Conservation (phyloP, 495 filamentous ascomycete genomes). For the Cercophora newfieldiana region DNA sequence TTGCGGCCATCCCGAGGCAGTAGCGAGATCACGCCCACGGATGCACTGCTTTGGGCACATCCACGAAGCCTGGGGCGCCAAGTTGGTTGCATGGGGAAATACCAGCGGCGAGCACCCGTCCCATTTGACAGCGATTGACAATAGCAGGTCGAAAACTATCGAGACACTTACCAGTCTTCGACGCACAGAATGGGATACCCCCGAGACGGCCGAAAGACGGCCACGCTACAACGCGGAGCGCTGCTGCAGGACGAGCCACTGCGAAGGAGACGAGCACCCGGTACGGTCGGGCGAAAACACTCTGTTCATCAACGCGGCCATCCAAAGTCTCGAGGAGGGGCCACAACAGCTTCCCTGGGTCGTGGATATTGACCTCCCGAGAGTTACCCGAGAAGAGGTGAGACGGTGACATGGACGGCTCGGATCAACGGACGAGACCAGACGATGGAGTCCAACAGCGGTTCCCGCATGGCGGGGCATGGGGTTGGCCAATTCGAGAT, state of each 20-base stretch:
- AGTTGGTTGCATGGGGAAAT: slow-evolving; percentile 54
- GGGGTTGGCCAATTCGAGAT: background rate
- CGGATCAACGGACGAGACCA: slow-evolving; percentile 15
- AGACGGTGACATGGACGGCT: background rate
- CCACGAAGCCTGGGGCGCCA: slow-evolving; percentile 70
- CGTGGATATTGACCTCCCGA: slow-evolving; percentile 12
- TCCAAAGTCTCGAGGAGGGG: slow-evolving; percentile 45
- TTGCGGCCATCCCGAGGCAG: slow-evolving; percentile 45
- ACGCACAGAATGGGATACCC: slow-evolving; percentile 11
- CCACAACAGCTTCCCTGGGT: slow-evolving; percentile 53
- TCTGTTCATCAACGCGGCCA: slow-evolving; percentile 70
- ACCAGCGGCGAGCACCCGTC: slow-evolving; percentile 33
- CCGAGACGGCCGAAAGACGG: slow-evolving; percentile 13
- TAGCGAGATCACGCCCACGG: slow-evolving; percentile 52
- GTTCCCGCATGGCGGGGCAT: background rate
- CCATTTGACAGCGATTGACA: slow-evolving; percentile 41
- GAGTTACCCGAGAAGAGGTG: background rate
- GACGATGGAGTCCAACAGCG: background rate
- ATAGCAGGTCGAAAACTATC: slow-evolving; percentile 41
- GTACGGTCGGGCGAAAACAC: slow-evolving; percentile 58
- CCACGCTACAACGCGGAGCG: background rate
- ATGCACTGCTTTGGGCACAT: slow-evolving; percentile 75
- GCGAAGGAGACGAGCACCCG: slow-evolving; percentile 35
- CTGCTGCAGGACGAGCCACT: slow-evolving; percentile 31
- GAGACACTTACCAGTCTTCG: slow-evolving; percentile 42